Evolutionary conservation across 2,329 filamentous ascomycete species (phyloP).

Genomic region (Neonectria hederae): DNA sequence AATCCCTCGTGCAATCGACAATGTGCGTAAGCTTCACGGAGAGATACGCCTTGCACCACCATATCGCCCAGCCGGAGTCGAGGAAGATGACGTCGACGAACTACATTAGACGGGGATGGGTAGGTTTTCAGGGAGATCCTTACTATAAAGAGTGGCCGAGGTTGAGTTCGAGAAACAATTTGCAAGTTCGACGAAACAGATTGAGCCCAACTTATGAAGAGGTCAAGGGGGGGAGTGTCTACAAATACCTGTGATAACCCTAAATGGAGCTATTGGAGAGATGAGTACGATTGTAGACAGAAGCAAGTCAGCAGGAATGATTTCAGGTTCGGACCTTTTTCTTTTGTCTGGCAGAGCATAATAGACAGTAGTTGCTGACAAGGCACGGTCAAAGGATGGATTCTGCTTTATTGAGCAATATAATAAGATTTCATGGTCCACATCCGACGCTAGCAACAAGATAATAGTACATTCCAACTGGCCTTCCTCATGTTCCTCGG

Average conservation of each 20-base stretch:
- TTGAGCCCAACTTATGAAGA: not conserved
- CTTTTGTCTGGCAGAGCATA: slow-evolving; percentile 22
- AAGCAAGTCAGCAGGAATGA: not conserved
- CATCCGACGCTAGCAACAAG: slow-evolving; percentile 29
- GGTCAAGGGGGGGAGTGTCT: not conserved
- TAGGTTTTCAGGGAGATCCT: not conserved
- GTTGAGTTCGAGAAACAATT: not conserved
- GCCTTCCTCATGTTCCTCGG: not conserved
- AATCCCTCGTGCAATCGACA: slow-evolving; percentile 25
- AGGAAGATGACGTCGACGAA: slow-evolving; percentile 47
- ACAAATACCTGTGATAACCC: not conserved
- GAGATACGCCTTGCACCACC: slow-evolving; percentile 40
- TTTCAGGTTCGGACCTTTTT: not conserved
- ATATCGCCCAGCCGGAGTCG: slow-evolving; percentile 38
- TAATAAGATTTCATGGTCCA: slow-evolving; percentile 30
- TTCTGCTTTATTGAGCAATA: slow-evolving; percentile 20
- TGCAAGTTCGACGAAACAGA: too few species aligned
- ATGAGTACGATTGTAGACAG: not conserved
- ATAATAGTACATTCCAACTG: slow-evolving; percentile 35
- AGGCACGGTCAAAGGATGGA: slow-evolving; percentile 4
- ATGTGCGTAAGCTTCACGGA: slow-evolving; percentile 30
- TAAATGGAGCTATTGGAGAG: too few species aligned
- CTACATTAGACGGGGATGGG: slow-evolving; percentile 41
- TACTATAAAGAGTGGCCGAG: not conserved
- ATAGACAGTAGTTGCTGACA: slow-evolving; percentile 28